phyloP scores from a whole-genome alignment of 192 early-diverging fungal genomes.

The Coemansia sp. region DNA sequence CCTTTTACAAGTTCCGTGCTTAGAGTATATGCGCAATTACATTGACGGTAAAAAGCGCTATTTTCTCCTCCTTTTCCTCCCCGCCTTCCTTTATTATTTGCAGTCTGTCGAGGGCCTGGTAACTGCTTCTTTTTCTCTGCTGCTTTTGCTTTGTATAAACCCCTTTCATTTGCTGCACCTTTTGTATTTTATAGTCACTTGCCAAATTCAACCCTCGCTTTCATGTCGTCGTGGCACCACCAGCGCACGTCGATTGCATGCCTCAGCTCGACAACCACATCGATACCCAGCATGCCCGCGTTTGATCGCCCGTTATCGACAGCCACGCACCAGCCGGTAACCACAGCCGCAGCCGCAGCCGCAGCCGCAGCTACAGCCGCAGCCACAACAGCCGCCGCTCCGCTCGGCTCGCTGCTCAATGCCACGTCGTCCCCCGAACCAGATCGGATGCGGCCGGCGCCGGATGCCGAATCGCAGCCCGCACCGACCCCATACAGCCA shows the following conservation, averaged over 20 bases:
- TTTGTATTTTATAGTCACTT: background rate
- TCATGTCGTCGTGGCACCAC: slow-evolving; percentile 4
- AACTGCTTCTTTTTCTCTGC: background rate
- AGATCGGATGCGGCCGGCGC: too few relatives aligned
- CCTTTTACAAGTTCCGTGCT: too few relatives aligned
- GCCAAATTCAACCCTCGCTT: slow-evolving; percentile 1
- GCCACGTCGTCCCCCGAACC: too few relatives aligned
- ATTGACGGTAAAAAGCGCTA: background rate
- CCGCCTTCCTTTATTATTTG: too few relatives aligned
- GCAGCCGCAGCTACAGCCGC: background rate
- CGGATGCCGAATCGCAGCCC: background rate
- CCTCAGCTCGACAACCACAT: slow-evolving; percentile 12
- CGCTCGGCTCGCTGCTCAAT: too few relatives aligned
- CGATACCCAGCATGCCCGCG: slow-evolving; percentile 6
- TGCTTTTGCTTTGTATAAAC: background rate
- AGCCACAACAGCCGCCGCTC: background rate
- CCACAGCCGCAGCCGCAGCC: background rate
- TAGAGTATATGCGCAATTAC: too few relatives aligned
- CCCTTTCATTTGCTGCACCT: background rate
- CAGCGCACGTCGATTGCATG: slow-evolving; percentile 33
- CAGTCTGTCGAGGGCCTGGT: too few relatives aligned
- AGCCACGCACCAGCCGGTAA: background rate
- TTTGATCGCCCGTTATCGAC: slow-evolving; percentile 10
- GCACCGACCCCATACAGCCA: too few relatives aligned
- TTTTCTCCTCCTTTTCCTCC: background rate